Evolutionary conservation across 805 yeast genomes (phyloP).

Genomic region (Metschnikowia baotianmanensis): DNA sequence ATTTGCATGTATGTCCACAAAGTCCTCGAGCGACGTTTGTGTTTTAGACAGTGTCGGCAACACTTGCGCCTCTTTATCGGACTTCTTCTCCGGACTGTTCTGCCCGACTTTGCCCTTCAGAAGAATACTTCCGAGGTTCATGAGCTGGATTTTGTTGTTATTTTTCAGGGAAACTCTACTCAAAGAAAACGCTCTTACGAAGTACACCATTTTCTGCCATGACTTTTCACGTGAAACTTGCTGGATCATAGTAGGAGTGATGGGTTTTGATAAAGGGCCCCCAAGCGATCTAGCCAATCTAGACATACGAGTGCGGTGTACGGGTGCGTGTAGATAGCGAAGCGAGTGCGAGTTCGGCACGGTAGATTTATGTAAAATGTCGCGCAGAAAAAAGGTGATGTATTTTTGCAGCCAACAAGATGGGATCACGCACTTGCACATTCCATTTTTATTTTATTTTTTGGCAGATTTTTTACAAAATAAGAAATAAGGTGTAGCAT

Average conservation of each 20-base stretch:
- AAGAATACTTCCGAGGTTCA: constrained; percentile 30
- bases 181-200: constrained; percentile 1
- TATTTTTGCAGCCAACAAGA: too few species aligned
- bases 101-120: constrained; percentile 31
- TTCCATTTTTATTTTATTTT: too few species aligned
- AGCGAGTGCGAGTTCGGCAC: constrained; percentile 10
- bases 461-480: too few species aligned
- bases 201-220: neutral
- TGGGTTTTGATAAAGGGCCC: too few species aligned
- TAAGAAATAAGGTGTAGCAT: too few species aligned
- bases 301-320: constrained; percentile 1
- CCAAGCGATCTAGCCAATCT: too few species aligned
- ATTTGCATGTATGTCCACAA: constrained; percentile 11
- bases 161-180: constrained; percentile 1
- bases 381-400: too few species aligned
- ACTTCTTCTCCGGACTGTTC: neutral
- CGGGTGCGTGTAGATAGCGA: neutral
- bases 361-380: neutral
- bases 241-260: too few species aligned
- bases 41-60: neutral
- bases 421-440: too few species aligned
- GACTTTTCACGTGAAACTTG: too few species aligned
- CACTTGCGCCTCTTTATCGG: constrained; percentile 3
- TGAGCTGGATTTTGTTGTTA: constrained; percentile 25
- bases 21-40: constrained; percentile 9